Conservation (phyloP, 345 rosid genomes). For the Cardamine resedifolia region DNA sequence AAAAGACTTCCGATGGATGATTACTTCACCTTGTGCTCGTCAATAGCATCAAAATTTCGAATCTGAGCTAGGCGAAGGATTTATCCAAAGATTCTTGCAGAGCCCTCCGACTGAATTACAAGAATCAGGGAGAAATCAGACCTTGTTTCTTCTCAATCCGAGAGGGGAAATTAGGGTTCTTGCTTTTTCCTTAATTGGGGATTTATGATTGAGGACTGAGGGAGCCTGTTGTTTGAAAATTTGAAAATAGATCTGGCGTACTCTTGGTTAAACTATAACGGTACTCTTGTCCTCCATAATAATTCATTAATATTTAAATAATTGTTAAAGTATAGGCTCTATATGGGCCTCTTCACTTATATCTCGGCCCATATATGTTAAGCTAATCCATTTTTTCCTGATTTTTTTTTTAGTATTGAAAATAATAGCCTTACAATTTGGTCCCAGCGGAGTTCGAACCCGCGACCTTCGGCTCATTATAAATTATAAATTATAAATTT, state of each 20-base stretch:
- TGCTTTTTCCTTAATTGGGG: background rate
- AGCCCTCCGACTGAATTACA: background rate
- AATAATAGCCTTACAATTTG: too few species aligned
- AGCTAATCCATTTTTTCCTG: background rate
- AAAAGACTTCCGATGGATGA: background rate
- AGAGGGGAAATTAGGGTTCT: conserved; percentile 17
- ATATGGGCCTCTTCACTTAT: conserved; percentile 12
- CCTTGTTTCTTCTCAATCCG: background rate
- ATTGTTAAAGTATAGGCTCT: background rate
- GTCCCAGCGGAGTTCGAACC: conserved; percentile 40
- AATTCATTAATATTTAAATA: background rate
- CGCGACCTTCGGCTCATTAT: conserved; percentile 98
- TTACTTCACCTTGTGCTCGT: background rate
- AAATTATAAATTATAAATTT: too few species aligned
- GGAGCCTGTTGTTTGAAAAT: conserved; percentile 36
- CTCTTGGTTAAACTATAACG: conserved; percentile 12
- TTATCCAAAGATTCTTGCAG: background rate
- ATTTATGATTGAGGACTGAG: conserved; percentile 12
- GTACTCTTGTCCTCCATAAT: conserved; percentile 24
- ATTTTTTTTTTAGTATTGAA: too few species aligned
- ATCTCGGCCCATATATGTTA: background rate
- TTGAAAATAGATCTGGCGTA: conserved; percentile 32
- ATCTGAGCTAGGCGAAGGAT: background rate
- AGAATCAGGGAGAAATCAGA: background rate
- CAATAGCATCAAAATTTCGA: background rate